Evolutionary conservation across 306 rosid genomes (phyloP).

Genomic region (Hippophae rhamnoides): DNA sequence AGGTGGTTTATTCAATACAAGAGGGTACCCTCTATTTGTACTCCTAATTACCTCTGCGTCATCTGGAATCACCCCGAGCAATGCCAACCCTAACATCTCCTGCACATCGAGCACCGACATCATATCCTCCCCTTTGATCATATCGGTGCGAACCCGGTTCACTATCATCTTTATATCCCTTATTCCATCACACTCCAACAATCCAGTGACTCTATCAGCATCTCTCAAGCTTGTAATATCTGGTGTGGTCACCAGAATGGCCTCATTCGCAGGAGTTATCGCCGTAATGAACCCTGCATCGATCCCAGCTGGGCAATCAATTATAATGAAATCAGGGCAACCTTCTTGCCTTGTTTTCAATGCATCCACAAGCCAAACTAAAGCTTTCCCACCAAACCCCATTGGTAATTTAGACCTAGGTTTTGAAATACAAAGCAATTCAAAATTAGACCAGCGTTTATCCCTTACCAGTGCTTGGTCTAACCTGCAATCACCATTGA

Average conservation of each 20-base stretch:
- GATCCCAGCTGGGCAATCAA: slow-evolving; percentile 93
- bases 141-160: slow-evolving; percentile 84
- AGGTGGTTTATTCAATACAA: slow-evolving; percentile 85
- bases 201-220: slow-evolving; percentile 81
- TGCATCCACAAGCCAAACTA: slow-evolving; percentile 90
- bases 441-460: slow-evolving; percentile 94
- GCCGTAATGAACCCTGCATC: slow-evolving; percentile 98
- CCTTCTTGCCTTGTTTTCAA: slow-evolving; percentile 55
- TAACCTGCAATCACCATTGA: slow-evolving; percentile 89
- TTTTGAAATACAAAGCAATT: slow-evolving; percentile 83
- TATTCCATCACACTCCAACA: slow-evolving; percentile 89
- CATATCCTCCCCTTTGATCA: slow-evolving; percentile 97
- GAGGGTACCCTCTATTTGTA: slow-evolving; percentile 85
- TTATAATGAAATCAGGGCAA: slow-evolving; percentile 70
- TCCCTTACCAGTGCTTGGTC: slow-evolving; percentile 93
- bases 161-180: slow-evolving; percentile 97
- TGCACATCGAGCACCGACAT: slow-evolving; percentile 96
- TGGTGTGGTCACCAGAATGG: slow-evolving; percentile 77
- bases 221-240: slow-evolving; percentile 86
- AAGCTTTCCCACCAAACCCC: slow-evolving; percentile 86
- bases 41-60: slow-evolving; percentile 87
- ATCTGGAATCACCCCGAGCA: slow-evolving; percentile 81
- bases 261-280: slow-evolving; percentile 92
- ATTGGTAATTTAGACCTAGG: slow-evolving; percentile 83
- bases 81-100: slow-evolving; percentile 85